Evolutionary conservation across 768 basidiomycete species (phyloP), one percentile per base, ranked within the genome.

Genomic region (Leccinum sublutescens): DNA sequence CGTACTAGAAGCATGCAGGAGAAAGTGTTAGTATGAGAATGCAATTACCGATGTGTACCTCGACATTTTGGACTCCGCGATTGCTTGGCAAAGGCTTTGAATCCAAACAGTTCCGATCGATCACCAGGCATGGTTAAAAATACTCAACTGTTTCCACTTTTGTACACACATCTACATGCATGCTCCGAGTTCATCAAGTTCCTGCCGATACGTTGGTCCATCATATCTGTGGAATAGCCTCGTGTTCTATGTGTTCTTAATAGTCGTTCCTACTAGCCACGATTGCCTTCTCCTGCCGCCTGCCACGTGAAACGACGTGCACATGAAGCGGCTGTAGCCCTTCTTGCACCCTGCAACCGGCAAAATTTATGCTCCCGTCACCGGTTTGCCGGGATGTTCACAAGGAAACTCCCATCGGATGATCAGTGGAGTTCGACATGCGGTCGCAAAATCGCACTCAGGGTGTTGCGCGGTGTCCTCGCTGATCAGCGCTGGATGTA

Each of bases 261-360:
- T 53, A 23, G 25, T 36, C 36, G 25, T 47, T 27, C 14, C 5
- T 14, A 14, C 23, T 25, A 25, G 25, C 25, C 52, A 27, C 33
- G 15, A 23, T 9, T 21, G 33, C 51, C 15, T 38, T 34, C 23
- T 5, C 31, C 23, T 34, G 40, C 21, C 31, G 5, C 33, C 25
- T 27, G 43, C 21, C 25, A 25, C 29, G 7, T 25, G 14, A 23
- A 38, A n/a, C 34, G 23, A 40, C 12, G 15, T 34, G 17, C 5
- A 15, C 55, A 15, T 25, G 31, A 47, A 45, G 36, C 11, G 17
- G 49, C 29, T n/a, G 55, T 56, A 15, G 33, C n/a, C 23, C 7
- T 47, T 48, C 9, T 53, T 23, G 21, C 52, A 21, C 55, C 53
- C 34, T 47, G 54, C 54, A 34, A 36, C 57, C 57, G 45, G 43